These are phyloP conservation scores for Talaromyces sp. DNA, from an alignment of 2,329 filamentous ascomycete species.

Conservation along the genomic window DNA sequence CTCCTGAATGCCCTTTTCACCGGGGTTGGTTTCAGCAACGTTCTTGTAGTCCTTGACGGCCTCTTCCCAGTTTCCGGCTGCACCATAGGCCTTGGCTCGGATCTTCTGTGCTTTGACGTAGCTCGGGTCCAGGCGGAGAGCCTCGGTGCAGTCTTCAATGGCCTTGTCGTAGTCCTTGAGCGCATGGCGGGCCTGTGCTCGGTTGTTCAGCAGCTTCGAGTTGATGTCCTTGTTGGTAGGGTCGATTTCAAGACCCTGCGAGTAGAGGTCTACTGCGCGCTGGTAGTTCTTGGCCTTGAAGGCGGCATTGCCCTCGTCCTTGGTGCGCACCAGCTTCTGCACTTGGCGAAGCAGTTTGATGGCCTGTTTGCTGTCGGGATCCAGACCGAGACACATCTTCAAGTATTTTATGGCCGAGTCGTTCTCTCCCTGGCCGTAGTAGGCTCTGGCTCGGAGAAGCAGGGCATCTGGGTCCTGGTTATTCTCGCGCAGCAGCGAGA, in stretches of 20 bases:
- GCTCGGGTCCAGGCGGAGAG: conserved; percentile 72
- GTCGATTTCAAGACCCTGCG: conserved; percentile 77
- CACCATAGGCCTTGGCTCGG: conserved; percentile 82
- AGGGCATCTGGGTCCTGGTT: conserved; percentile 90
- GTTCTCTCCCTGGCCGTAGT: conserved; percentile 91
- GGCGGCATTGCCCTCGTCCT: conserved; percentile 84
- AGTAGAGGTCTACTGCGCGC: conserved; percentile 79
- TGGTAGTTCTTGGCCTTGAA: conserved; percentile 84
- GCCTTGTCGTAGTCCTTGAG: conserved; percentile 80
- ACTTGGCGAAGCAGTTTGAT: conserved; percentile 85
- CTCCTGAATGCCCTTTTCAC: conserved; percentile 73
- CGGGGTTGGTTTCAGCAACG: conserved; percentile 75
- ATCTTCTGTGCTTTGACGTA: conserved; percentile 93
- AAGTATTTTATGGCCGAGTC: conserved; percentile 92
- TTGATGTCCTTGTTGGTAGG: conserved; percentile 87
- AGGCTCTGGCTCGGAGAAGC: conserved; percentile 77
- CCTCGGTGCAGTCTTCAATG: conserved; percentile 79
- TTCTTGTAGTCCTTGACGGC: conserved; percentile 84
- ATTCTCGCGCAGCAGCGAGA: conserved; percentile 79
- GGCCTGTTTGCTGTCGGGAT: conserved; percentile 85
- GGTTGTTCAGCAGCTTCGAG: conserved; percentile 90
- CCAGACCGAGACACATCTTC: conserved; percentile 80
- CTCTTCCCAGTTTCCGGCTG: conserved; percentile 86
- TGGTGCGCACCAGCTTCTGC: conserved; percentile 87
- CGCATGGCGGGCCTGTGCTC: conserved; percentile 73